phyloP scores from a whole-genome alignment of 805 yeast species.

The Yarrowia keelungensis region DNA sequence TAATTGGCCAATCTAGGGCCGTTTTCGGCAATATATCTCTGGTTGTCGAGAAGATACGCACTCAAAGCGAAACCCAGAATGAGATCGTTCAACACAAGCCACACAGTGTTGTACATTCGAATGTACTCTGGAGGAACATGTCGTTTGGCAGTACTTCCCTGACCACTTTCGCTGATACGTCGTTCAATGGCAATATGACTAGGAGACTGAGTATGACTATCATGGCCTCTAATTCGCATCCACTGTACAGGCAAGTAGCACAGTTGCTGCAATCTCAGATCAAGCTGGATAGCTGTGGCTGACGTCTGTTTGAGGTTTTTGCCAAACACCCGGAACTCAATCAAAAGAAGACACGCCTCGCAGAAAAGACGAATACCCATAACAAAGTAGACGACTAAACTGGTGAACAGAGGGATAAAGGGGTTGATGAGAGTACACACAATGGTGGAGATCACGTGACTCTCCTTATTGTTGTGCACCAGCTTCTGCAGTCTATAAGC shows the following conservation, averaged over 20 bases:
- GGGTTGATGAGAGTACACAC: conserved; percentile 26
- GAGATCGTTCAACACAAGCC: conserved; percentile 86
- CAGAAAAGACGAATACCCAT: conserved; percentile 46
- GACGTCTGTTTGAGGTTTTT: conserved; percentile 54
- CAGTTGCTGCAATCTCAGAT: conserved; percentile 75
- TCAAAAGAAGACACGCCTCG: conserved; percentile 47
- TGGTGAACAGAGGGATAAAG: conserved; percentile 40
- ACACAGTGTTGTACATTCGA: conserved; percentile 82
- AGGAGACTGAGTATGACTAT: conserved; percentile 26
- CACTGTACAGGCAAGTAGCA: conserved; percentile 81
- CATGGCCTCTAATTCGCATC: conserved; percentile 35
- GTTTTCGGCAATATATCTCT: background rate
- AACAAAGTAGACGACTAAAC: conserved; percentile 42
- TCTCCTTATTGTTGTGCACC: conserved; percentile 23
- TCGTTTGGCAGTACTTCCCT: conserved; percentile 52
- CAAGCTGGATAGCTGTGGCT: conserved; percentile 78
- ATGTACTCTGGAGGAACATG: conserved; percentile 57
- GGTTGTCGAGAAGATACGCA: conserved; percentile 54
- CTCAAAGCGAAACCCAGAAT: conserved; percentile 72
- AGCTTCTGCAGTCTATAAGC: conserved; percentile 1
- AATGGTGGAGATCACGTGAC: background rate
- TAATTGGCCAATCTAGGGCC: conserved; percentile 48
- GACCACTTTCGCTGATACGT: conserved; percentile 56
- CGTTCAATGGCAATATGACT: conserved; percentile 49
- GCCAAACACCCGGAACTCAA: conserved; percentile 46